Evolutionary conservation across 73 alveolate species (phyloP).

Genomic region (Tetrahymena thermophila): DNA sequence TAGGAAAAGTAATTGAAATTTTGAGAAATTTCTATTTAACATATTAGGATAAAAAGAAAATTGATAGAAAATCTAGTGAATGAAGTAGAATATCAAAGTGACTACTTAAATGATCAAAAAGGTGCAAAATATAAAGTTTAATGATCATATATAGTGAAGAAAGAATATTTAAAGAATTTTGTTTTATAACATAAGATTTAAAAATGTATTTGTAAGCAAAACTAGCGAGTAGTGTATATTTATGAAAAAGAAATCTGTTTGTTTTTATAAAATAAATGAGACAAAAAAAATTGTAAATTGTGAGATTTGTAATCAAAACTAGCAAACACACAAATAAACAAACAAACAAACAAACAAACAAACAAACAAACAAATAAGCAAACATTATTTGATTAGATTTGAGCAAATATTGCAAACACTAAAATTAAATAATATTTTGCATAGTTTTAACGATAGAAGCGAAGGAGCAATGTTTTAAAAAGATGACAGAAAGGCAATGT

Average conservation of each 20-base stretch:
- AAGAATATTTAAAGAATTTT: not conserved
- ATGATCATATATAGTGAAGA: not conserved
- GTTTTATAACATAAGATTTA: not conserved
- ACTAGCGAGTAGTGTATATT: not conserved
- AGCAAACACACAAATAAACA: no score
- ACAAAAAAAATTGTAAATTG: not conserved
- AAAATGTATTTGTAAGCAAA: not conserved
- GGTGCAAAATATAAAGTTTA: not conserved
- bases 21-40: not conserved
- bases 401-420: not conserved
- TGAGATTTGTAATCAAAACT: not conserved
- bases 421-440: not conserved
- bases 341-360: not conserved
- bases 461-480: not conserved
- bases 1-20: not conserved
- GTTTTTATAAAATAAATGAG: not conserved
- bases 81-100: not conserved
- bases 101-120: not conserved
- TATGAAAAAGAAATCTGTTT: not conserved
- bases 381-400: not conserved
- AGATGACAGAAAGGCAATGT: constrained; percentile 1
- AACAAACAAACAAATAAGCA: no score
- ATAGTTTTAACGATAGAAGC: not conserved
- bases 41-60: not conserved
- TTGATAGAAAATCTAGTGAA: not conserved